Evolutionary conservation across 2,329 filamentous ascomycete genomes (phyloP).

Genomic region (Colletotrichum kahawae): DNA sequence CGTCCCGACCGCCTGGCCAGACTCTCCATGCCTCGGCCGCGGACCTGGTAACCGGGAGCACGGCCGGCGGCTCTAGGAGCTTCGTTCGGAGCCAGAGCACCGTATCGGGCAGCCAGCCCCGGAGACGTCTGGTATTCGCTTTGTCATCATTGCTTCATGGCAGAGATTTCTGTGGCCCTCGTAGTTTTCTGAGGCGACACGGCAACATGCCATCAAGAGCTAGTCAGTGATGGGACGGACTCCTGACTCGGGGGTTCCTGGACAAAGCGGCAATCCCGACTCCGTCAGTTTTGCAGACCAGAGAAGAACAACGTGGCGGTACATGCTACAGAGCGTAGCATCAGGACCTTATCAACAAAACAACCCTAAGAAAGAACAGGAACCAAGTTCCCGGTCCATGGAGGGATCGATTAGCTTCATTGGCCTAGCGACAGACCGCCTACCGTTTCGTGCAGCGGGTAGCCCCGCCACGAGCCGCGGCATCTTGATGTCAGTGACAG

Average conservation of each 20-base stretch:
- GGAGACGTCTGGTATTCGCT: not conserved
- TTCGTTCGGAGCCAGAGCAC: not conserved
- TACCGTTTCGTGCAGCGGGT: not conserved
- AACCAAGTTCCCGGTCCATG: not conserved
- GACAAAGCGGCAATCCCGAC: not conserved
- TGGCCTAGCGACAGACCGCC: not conserved
- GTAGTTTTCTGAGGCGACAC: not conserved
- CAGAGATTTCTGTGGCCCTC: not conserved
- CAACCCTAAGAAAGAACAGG: not conserved
- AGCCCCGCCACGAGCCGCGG: constrained; percentile 12
- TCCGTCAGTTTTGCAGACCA: not conserved
- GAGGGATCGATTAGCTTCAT: not conserved
- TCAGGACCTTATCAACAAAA: not conserved
- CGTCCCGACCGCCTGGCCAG: not conserved
- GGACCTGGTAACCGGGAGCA: not conserved
- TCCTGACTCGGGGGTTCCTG: constrained; percentile 12
- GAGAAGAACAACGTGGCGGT: not conserved
- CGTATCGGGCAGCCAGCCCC: constrained; percentile 1
- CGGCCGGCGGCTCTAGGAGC: not conserved
- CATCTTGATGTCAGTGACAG: constrained; percentile 5
- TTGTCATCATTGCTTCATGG: constrained; percentile 11
- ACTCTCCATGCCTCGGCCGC: constrained; percentile 5
- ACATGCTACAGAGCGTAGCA: not conserved
- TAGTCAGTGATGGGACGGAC: not conserved
- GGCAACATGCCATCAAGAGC: not conserved